Base-by-base conservation (phyloP, 2,329 filamentous ascomycete species). In the Pestalotiopsis sp. region DNA sequence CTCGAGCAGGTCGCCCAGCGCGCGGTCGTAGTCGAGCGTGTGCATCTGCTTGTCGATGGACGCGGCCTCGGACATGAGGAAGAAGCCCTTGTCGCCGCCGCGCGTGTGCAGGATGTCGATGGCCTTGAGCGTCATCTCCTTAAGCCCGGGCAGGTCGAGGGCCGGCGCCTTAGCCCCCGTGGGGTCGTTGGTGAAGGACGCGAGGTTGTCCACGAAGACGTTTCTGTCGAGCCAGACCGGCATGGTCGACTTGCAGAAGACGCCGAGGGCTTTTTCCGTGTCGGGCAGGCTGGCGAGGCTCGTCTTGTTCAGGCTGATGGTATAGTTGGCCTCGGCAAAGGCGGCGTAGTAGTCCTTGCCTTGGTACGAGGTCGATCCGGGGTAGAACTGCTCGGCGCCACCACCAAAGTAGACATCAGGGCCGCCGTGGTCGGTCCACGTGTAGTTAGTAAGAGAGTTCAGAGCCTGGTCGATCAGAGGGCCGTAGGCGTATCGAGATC, bases 31-130 rank as follows among this genome's bases (percentile, higher is more conserved):
- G 82, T 96, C 93, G 23, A 96, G 87, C 2, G 84, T 79, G 82
- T 97, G 93, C 93, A 97, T 96, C 86, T 93, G 91, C 86, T 97
- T 97, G 82, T 96, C 93, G 73, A 97, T 92, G 2, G 90, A 93
- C 17, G 93, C 93, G 31, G 91, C 93, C 80, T 97, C 93, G 13
- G 90, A 90, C 93, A 97, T 96, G 76, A 97, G 86, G 85, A 96
- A 94, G 87, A 92, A 97, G 5, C 93, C 93, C 69, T 92, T 87
- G 68, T 91, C 86, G 41, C 87, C 86, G 36, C 90, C 89, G 69
- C 88, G 86, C 52, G 85, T 85, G 78, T 91, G 82, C n/a, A 96
- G 87, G 66, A 95, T 89, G 69, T 95, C 92, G 64, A 96, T 87
- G 27, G 93, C 93, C 84, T 97, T 97, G 74, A 95, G 84, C 0